A percentile compares a stretch with the other conserved stretches of the same genome.
These are phyloP conservation scores for Phytophthora macrochlamydospora DNA, from an alignment of 352 stramenopile genomes.

Conservation along the genomic window DNA sequence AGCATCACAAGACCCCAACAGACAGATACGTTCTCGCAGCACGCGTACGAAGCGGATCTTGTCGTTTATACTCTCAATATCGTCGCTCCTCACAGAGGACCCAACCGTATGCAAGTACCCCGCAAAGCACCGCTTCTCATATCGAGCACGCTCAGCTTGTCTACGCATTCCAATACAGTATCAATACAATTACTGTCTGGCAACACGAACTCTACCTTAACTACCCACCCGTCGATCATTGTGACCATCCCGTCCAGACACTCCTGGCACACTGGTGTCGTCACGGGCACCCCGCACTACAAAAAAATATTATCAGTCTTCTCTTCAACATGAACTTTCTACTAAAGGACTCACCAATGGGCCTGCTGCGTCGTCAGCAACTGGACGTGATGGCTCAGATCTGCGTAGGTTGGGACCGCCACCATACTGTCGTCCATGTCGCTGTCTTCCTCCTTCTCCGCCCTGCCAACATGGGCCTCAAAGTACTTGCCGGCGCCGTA, in stretches of 20 bases:
- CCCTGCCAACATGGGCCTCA: constrained; percentile 24
- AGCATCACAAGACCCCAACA: background rate
- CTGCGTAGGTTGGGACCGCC: constrained; percentile 67
- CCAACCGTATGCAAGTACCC: constrained; percentile 63
- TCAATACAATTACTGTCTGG: too few relatives aligned
- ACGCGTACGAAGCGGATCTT: constrained; percentile 73
- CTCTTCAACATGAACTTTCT: too few relatives aligned
- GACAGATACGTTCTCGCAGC: background rate
- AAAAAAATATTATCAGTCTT: background rate
- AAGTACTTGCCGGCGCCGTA: constrained; percentile 23
- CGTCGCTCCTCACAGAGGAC: constrained; percentile 51
- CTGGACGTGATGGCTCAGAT: constrained; percentile 76
- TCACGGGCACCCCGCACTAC: constrained; percentile 59
- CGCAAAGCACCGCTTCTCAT: constrained; percentile 73
- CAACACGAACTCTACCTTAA: too few relatives aligned
- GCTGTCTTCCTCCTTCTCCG: constrained; percentile 26
- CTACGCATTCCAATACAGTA: constrained; percentile 16
- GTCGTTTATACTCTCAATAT: constrained; percentile 69
- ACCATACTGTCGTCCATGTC: constrained; percentile 64
- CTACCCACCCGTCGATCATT: constrained; percentile 61
- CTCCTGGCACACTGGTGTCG: constrained; percentile 72
- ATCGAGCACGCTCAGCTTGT: constrained; percentile 69
- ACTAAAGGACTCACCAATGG: constrained; percentile 6
- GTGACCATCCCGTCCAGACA: constrained; percentile 78
- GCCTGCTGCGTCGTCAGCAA: constrained; percentile 72